Base-by-base conservation (phyloP, 2,329 filamentous ascomycete genomes). In the Tolypocladium amazonense region DNA sequence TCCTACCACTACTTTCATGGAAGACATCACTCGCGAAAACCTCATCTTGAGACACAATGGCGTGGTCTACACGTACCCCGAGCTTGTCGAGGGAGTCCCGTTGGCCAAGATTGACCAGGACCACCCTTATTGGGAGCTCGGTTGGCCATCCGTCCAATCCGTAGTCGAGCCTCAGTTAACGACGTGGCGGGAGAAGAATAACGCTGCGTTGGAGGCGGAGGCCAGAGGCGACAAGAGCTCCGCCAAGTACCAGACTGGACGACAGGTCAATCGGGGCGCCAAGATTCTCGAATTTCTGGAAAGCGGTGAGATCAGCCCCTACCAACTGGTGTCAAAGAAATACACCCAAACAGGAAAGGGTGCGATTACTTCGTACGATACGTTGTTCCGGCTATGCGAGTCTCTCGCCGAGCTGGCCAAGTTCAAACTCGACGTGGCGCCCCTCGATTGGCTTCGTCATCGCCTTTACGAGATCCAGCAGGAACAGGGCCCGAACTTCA, bases 391-490 rank as follows among this genome's bases (percentile, higher is more conserved):
- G 3, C 69, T 85, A 41, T 79, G 78, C 43, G 79, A 82, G 56
- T 77, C 81, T 0, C 73, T 84, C 35, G 76, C 77, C 3, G 81
- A 84, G 66, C 71, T 85, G 53, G 76, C 73, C 59, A 81, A 79
- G 65, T 83, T 82, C 59, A 74, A 77, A 37, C 74, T 84, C 6
- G 78, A 81, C 43, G 71, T 84, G 25, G 75, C 75, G 2, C 81
- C 82, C 0, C 68, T 82, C 3, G 76, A 84, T 33, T 85, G 82
- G 82, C 71, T 85, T 58, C 79, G 82, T 4, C 81, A 84, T 41
- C 79, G 82, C 15, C 73, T 85, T 56, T 73, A 80, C 62, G 81
- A 85, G 67, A 69, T 84, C 18, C 73, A 76, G 43, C 56, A 68
- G 55, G 62, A 71, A 23, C 70, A 78, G 45, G 79, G 79, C 0